Conservation (phyloP, 2,329 filamentous ascomycete species). For the Trichoderma asperellum region DNA sequence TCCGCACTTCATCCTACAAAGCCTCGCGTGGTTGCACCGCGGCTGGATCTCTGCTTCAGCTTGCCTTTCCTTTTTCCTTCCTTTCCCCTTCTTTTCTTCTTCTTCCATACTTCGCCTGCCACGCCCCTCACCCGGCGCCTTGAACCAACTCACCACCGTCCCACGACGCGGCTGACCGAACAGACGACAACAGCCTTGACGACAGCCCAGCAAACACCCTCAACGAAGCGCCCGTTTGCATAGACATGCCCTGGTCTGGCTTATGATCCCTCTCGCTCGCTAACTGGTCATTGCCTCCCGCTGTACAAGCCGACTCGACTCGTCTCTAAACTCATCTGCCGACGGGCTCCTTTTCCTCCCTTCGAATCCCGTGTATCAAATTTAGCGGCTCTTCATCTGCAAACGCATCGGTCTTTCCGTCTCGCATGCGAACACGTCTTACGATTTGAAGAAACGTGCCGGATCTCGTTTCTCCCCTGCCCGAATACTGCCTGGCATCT, state of each 20-base stretch:
- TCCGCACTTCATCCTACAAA: slow-evolving; percentile 25
- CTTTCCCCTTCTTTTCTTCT: slow-evolving; percentile 11
- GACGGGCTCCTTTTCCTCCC: slow-evolving; percentile 20
- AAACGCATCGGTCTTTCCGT: slow-evolving; percentile 10
- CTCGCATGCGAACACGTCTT: slow-evolving; percentile 16
- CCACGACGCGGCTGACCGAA: slow-evolving; percentile 35
- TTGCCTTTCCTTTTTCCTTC: slow-evolving; percentile 34
- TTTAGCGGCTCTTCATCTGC: background rate
- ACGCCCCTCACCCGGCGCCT: slow-evolving; percentile 12
- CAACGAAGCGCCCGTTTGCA: slow-evolving; percentile 22
- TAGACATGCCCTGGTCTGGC: slow-evolving; percentile 16
- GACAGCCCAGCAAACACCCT: slow-evolving; percentile 31
- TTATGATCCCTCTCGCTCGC: slow-evolving; percentile 23
- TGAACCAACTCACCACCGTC: slow-evolving; percentile 25
- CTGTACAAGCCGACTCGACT: slow-evolving; percentile 24
- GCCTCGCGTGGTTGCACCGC: slow-evolving; percentile 27
- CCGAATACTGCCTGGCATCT: background rate
- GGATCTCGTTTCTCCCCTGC: slow-evolving; percentile 18
- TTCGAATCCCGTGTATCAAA: slow-evolving; percentile 12
- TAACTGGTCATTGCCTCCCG: slow-evolving; percentile 5
- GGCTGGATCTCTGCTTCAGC: slow-evolving; percentile 28
- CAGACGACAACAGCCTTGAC: slow-evolving; percentile 38
- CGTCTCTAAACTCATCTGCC: slow-evolving; percentile 8
- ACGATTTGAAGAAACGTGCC: slow-evolving; percentile 19
- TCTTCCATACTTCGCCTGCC: slow-evolving; percentile 25